Evolutionary conservation across 768 basidiomycete species (phyloP).

Genomic region (Glaciozyma antarctica): DNA sequence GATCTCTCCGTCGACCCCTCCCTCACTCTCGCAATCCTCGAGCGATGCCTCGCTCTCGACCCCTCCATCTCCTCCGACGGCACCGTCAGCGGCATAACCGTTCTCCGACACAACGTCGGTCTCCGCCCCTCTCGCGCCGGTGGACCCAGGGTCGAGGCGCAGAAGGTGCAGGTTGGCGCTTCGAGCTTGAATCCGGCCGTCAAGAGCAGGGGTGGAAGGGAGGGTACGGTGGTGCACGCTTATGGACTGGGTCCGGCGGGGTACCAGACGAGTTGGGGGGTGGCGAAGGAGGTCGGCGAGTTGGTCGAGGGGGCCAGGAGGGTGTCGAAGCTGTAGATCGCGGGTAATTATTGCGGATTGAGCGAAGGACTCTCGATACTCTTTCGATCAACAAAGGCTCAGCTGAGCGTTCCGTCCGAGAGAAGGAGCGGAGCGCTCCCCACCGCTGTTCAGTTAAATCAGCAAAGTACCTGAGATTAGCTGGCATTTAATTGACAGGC

Average conservation of each 20-base stretch:
- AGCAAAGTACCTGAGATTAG: too few relatives aligned
- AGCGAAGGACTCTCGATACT: too few relatives aligned
- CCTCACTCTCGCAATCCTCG: slow-evolving; percentile 46
- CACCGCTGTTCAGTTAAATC: too few relatives aligned
- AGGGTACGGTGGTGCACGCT: slow-evolving; percentile 18
- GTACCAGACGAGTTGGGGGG: slow-evolving; percentile 26
- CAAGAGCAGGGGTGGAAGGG: background rate
- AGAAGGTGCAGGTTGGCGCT: slow-evolving; percentile 35
- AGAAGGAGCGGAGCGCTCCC: too few relatives aligned
- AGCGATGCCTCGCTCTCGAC: slow-evolving; percentile 43
- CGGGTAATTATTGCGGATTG: too few relatives aligned
- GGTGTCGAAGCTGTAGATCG: too few relatives aligned
- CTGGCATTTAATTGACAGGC: too few relatives aligned
- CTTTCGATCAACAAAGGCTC: too few relatives aligned
- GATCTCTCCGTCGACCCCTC: slow-evolving; percentile 47
- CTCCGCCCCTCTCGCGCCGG: slow-evolving; percentile 51
- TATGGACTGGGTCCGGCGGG: slow-evolving; percentile 27
- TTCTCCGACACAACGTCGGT: slow-evolving; percentile 53
- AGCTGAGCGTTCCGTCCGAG: too few relatives aligned
- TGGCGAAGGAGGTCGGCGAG: slow-evolving; percentile 18
- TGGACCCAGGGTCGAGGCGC: slow-evolving; percentile 52
- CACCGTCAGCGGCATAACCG: slow-evolving; percentile 40
- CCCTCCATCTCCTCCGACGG: slow-evolving; percentile 37
- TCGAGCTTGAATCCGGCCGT: background rate
- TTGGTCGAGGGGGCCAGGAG: too few relatives aligned